Base-by-base conservation (phyloP, 495 filamentous ascomycete species). In the Rusavskia elegans region DNA sequence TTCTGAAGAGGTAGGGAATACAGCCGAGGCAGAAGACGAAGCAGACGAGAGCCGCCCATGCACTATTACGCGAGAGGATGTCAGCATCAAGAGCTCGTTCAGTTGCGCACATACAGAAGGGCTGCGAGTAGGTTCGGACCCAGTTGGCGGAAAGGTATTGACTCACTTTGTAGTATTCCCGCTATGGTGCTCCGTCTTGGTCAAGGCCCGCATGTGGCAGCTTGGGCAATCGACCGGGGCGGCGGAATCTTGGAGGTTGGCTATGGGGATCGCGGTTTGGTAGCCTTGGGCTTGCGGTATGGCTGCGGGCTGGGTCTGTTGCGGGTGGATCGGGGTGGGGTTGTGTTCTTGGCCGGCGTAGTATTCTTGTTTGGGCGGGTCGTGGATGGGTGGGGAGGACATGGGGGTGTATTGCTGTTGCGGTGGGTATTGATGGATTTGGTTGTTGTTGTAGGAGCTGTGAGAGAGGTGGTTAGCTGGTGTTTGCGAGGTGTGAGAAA, bases 121-220 rank as follows among this genome's bases (percentile, higher is more conserved):
- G n/a, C n/a, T n/a, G n/a, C n/a, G n/a, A n/a, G n/a, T n/a, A n/a
- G n/a, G n/a, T n/a, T n/a, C n/a, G n/a, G n/a, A n/a, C n/a, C n/a
- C n/a, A n/a, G n/a, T n/a, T n/a, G n/a, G n/a, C n/a, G n/a, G n/a
- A n/a, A n/a, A n/a, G n/a, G n/a, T n/a, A n/a, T n/a, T n/a, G n/a
- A 62, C 72, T 57, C 63, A 77, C 74, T 76, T 73, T n/a, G 68
- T 73, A 16, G 70, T 74, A 29, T 67, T 66, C 13, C 74, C 74
- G 10, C 62, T 55, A n/a, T 69, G 60, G 9, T 64, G 56, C 40
- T 66, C 41, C 2, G 63, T 58, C 16, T 64, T 64, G 0, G 74
- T 78, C 66, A 78, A 68, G 39, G 71, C 68, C 0, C 74, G 60
- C 48, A 66, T 55, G 5, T 67, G 63, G 44, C 74, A 78, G 8